phyloP scores from a whole-genome alignment of 2,329 filamentous ascomycete genomes.

The Calonectria pseudoreteaudii region DNA sequence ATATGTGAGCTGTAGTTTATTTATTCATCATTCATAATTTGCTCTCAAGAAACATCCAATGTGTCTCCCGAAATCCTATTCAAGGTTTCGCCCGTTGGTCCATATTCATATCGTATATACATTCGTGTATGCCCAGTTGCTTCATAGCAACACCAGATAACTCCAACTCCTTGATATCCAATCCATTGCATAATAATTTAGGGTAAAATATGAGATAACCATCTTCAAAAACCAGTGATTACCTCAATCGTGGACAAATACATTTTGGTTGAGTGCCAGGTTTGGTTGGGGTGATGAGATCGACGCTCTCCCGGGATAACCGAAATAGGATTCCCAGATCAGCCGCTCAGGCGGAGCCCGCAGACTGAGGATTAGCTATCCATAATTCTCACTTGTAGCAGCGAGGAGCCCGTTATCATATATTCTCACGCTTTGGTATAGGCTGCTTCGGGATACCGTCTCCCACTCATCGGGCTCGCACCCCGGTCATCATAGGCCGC shows the following conservation, averaged over 20 bases:
- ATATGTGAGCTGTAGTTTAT: neutral
- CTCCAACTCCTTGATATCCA: neutral
- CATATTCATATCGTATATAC: neutral
- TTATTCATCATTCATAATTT: conserved; percentile 6
- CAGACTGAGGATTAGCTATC: neutral
- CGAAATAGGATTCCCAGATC: neutral
- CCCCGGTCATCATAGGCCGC: conserved; percentile 46
- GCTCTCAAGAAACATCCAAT: neutral
- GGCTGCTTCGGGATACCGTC: conserved; percentile 54
- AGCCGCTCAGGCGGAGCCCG: neutral
- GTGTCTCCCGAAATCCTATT: neutral
- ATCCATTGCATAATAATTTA: neutral
- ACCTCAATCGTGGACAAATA: neutral
- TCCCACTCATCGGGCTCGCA: conserved; percentile 48
- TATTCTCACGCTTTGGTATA: conserved; percentile 38
- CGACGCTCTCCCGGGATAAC: neutral
- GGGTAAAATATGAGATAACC: neutral
- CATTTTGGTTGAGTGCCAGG: neutral
- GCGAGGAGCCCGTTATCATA: neutral
- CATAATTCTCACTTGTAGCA: neutral
- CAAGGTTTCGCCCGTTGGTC: neutral
- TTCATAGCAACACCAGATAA: neutral
- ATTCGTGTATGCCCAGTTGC: neutral
- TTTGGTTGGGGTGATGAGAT: neutral
- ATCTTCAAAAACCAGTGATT: neutral